These are phyloP conservation scores for Neltuma alba DNA, from an alignment of 306 rosid genomes.

Conservation along the genomic window DNA sequence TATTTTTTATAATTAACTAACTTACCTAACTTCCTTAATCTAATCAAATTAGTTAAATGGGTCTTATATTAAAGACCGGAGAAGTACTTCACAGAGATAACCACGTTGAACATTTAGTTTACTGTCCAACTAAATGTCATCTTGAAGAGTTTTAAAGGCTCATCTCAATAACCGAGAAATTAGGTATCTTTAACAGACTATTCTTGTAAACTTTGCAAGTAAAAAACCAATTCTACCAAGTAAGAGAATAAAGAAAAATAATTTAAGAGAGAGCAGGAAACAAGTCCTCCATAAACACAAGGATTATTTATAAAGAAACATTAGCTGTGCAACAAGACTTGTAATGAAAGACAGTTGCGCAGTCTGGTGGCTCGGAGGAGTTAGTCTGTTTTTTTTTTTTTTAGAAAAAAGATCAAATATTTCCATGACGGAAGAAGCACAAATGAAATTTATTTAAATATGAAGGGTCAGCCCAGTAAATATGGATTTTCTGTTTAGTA, in stretches of 20 bases:
- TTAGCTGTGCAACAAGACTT: neutral
- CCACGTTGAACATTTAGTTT: neutral
- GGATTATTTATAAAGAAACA: slow-evolving; percentile 13
- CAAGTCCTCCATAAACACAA: slow-evolving; percentile 3
- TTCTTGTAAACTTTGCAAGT: neutral
- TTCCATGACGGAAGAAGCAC: neutral
- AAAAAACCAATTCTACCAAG: slow-evolving; percentile 11
- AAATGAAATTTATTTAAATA: neutral
- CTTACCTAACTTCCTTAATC: too few species aligned
- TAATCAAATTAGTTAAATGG: too few species aligned
- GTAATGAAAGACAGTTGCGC: slow-evolving; percentile 1
- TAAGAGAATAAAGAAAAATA: neutral
- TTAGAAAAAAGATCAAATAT: slow-evolving; percentile 9
- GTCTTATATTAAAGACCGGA: too few species aligned
- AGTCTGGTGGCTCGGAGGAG: slow-evolving; percentile 4
- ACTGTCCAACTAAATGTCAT: slow-evolving; percentile 7
- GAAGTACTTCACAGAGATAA: slow-evolving; percentile 25
- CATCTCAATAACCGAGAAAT: neutral
- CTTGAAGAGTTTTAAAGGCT: neutral
- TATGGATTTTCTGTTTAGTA: neutral
- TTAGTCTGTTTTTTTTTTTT: too few species aligned
- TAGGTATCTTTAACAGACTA: slow-evolving; percentile 16
- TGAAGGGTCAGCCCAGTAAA: slow-evolving; percentile 16
- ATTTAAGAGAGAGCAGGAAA: slow-evolving; percentile 10
- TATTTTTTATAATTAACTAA: too few species aligned